Conservation (phyloP, 306 rosid species). For the Crataegus laevigata region DNA sequence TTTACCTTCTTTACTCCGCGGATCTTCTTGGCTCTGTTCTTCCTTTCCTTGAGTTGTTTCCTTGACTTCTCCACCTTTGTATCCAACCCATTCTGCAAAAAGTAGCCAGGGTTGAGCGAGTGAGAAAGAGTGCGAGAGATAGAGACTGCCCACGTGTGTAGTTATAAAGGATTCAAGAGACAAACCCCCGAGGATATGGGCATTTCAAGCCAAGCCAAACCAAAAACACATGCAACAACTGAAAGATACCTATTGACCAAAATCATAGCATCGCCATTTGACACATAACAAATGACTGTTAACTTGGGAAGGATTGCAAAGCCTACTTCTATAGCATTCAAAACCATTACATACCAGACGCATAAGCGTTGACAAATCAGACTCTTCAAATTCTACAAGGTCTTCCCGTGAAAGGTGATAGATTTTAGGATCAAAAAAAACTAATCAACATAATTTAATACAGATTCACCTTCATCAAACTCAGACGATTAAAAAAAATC, state of each 20-base stretch:
- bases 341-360: background rate
- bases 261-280: background rate
- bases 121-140: background rate
- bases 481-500: too few relatives aligned
- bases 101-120: background rate
- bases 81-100: conserved; percentile 64
- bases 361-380: background rate
- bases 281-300: background rate
- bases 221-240: background rate
- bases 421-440: background rate
- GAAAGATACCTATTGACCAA: background rate
- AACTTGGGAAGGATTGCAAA: background rate
- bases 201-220: background rate
- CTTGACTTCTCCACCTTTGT: conserved; percentile 72
- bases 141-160: too few relatives aligned
- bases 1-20: conserved; percentile 82
- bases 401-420: background rate
- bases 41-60: conserved; percentile 79
- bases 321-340: background rate
- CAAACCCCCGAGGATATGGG: background rate
- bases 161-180: background rate
- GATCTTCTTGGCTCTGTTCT: conserved; percentile 72
- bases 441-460: background rate
- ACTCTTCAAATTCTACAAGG: background rate
- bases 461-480: background rate